Evolutionary conservation across 2,329 filamentous ascomycete species (phyloP).

Genomic region (Talaromyces verruculosus): DNA sequence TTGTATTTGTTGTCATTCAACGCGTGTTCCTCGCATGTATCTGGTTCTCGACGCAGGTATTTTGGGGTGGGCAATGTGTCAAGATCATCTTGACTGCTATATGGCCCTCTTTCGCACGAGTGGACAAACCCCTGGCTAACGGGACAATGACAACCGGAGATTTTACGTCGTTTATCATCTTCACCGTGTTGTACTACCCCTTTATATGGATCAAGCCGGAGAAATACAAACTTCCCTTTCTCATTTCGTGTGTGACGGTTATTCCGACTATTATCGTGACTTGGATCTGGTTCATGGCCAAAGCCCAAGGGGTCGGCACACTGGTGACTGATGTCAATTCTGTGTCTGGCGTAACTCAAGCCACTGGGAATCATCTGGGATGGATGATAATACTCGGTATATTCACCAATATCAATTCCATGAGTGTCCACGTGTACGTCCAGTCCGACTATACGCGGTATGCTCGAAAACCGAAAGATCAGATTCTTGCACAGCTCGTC

Average conservation of each 20-base stretch:
- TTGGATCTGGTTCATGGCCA: conserved; percentile 15
- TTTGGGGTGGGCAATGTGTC: conserved; percentile 9
- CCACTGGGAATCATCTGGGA: neutral
- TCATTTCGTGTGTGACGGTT: neutral
- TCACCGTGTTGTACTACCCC: neutral
- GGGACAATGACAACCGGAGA: conserved; percentile 7
- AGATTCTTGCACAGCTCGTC: conserved; percentile 1
- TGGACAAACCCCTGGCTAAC: neutral
- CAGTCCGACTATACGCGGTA: conserved; percentile 15
- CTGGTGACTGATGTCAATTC: conserved; percentile 6
- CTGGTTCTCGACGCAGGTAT: conserved; percentile 14
- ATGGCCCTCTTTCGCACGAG: conserved; percentile 5
- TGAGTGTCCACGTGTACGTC: conserved; percentile 7
- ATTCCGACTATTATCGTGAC: conserved; percentile 9
- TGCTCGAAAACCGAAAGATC: conserved; percentile 9
- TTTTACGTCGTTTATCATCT: conserved; percentile 7
- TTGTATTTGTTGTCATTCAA: conserved; percentile 9
- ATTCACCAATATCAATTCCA: conserved; percentile 11
- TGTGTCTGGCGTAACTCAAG: conserved; percentile 1
- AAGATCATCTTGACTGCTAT: conserved; percentile 9
- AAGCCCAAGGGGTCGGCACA: neutral
- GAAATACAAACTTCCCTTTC: conserved; percentile 7
- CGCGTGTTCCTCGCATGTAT: conserved; percentile 8
- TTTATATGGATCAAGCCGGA: conserved; percentile 16
- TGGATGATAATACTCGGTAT: conserved; percentile 15